phyloP scores from a whole-genome alignment of 2,329 filamentous ascomycete species.

The Cercospora zeina region DNA sequence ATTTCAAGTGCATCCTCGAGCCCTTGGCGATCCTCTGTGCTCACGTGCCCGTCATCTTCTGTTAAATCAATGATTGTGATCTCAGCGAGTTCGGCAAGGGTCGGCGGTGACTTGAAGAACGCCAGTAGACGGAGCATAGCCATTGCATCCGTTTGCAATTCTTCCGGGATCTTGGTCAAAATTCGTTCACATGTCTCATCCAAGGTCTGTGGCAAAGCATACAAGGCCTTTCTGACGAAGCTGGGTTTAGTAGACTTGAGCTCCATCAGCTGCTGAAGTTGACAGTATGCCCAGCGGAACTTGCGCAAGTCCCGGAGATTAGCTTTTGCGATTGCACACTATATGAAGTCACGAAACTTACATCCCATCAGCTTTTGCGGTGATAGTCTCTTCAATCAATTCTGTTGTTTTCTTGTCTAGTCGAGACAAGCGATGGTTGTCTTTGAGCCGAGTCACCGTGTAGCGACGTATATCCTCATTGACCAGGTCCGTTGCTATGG shows the following conservation, averaged over 20 bases:
- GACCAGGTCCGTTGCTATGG: slow-evolving; percentile 8
- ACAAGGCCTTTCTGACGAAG: slow-evolving; percentile 22
- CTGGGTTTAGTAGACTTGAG: slow-evolving; percentile 26
- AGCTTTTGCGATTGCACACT: not conserved
- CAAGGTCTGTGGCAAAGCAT: slow-evolving; percentile 29
- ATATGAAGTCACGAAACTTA: slow-evolving; percentile 17
- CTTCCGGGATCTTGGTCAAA: slow-evolving; percentile 23
- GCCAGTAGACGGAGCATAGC: slow-evolving; percentile 30
- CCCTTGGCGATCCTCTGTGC: slow-evolving; percentile 15
- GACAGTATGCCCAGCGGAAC: slow-evolving; percentile 36
- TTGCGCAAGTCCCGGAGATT: slow-evolving; percentile 12
- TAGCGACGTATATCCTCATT: slow-evolving; percentile 27
- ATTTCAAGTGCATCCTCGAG: slow-evolving; percentile 22
- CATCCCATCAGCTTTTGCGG: slow-evolving; percentile 33
- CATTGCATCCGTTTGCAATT: slow-evolving; percentile 19
- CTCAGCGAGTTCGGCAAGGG: slow-evolving; percentile 29
- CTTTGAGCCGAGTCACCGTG: slow-evolving; percentile 19
- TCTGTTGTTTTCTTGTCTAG: slow-evolving; percentile 23
- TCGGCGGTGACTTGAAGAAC: slow-evolving; percentile 27
- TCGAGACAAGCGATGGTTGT: slow-evolving; percentile 6
- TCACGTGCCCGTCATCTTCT: slow-evolving; percentile 17
- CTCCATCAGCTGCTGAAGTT: slow-evolving; percentile 33
- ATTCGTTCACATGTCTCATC: slow-evolving; percentile 37
- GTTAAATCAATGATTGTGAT: slow-evolving; percentile 25
- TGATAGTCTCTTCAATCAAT: slow-evolving; percentile 29